Evolutionary conservation across 129 eudicot species (phyloP).

Genomic region (Rutidosis leptorrhynchoides): DNA sequence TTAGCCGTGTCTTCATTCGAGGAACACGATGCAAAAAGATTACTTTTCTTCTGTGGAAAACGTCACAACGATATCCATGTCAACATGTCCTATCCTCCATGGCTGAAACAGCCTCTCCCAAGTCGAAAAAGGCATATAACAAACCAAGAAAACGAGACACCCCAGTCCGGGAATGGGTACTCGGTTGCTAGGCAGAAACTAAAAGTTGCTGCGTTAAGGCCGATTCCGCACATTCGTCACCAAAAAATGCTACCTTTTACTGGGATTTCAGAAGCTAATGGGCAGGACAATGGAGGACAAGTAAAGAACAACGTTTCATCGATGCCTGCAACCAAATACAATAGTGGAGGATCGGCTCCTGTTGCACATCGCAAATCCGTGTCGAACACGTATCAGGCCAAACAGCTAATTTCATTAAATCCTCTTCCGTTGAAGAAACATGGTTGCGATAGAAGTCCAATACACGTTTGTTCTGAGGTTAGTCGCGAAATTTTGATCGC

Average conservation of each 20-base stretch:
- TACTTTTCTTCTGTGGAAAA: slow-evolving; percentile 59
- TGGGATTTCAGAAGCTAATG: slow-evolving; percentile 51
- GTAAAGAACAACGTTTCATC: slow-evolving; percentile 43
- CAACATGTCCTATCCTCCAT: slow-evolving; percentile 30
- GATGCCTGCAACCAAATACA: slow-evolving; percentile 50
- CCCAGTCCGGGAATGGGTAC: slow-evolving; percentile 44
- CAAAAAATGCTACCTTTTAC: slow-evolving; percentile 87
- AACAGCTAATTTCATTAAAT: slow-evolving; percentile 80
- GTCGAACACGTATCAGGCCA: slow-evolving; percentile 63
- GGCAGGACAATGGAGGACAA: slow-evolving; percentile 59
- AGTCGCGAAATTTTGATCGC: background rate
- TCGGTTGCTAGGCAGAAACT: slow-evolving; percentile 52
- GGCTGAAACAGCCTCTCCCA: slow-evolving; percentile 92
- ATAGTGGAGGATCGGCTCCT: slow-evolving; percentile 46
- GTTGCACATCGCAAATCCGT: slow-evolving; percentile 60
- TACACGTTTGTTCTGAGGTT: slow-evolving; percentile 95
- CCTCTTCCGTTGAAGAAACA: slow-evolving; percentile 94
- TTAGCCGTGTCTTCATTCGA: slow-evolving; percentile 95
- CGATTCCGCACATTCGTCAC: slow-evolving; percentile 76
- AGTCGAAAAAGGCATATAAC: slow-evolving; percentile 51
- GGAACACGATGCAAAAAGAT: slow-evolving; percentile 83
- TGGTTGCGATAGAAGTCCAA: slow-evolving; percentile 88
- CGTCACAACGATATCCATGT: slow-evolving; percentile 30
- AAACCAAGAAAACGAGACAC: slow-evolving; percentile 36
- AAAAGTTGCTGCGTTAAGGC: slow-evolving; percentile 83